phyloP scores from a whole-genome alignment of 192 early-diverging fungal species.

The Martensiomyces pterosporus region DNA sequence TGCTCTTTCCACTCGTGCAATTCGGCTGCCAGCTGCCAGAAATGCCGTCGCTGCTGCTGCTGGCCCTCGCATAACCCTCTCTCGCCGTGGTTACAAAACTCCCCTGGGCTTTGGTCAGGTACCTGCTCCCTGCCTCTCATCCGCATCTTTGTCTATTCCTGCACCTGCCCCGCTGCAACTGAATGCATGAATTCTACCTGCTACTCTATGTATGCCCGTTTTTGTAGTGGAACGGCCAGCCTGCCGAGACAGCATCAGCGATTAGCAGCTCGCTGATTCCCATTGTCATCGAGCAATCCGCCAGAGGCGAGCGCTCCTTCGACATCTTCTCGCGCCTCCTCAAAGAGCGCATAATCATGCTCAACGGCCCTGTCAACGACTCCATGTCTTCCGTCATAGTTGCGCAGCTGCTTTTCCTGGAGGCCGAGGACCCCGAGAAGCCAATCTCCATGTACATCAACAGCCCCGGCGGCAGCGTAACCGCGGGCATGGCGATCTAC shows the following conservation, averaged over 20 bases:
- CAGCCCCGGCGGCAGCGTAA: slow-evolving; percentile 94
- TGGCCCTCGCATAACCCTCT: too few relatives aligned
- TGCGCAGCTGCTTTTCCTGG: slow-evolving; percentile 91
- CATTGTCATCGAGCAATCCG: slow-evolving; percentile 56
- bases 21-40: too few relatives aligned
- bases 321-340: slow-evolving; percentile 97
- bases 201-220: too few relatives aligned
- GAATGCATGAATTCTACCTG: too few relatives aligned
- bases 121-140: too few relatives aligned
- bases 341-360: slow-evolving; percentile 93
- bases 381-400: slow-evolving; percentile 80
- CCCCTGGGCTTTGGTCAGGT: too few relatives aligned
- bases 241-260: slow-evolving; percentile 7
- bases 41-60: too few relatives aligned
- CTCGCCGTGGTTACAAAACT: too few relatives aligned
- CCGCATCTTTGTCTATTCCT: too few relatives aligned
- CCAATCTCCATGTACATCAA: slow-evolving; percentile 96
- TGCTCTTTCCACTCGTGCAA: too few relatives aligned
- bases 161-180: too few relatives aligned
- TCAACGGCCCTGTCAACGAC: slow-evolving; percentile 91
- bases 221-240: slow-evolving; percentile 25
- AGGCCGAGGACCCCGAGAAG: slow-evolving; percentile 91
- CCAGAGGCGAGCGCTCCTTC: slow-evolving; percentile 88
- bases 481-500: slow-evolving; percentile 91
- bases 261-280: slow-evolving; percentile 37